Percentiles rank a stretch among this genome's conserved stretches.
These are phyloP conservation scores for Podospora australis DNA, from an alignment of 495 filamentous ascomycete genomes.

Conservation along the genomic window DNA sequence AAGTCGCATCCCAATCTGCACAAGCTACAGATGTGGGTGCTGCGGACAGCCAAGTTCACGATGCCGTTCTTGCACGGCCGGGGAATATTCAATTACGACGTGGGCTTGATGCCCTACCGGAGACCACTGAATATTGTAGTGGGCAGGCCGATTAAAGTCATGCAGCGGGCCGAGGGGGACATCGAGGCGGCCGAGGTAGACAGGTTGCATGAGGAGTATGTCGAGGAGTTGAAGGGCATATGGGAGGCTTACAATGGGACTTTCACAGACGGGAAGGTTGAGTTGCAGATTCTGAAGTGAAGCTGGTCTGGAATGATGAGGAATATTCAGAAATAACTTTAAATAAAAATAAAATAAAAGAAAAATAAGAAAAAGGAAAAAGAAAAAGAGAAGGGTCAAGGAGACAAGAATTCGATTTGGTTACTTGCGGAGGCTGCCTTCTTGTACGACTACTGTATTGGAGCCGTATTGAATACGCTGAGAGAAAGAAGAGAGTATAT, in stretches of 20 bases:
- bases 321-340: background rate
- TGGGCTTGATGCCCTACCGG: constrained; percentile 91
- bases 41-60: constrained; percentile 85
- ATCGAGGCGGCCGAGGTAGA: constrained; percentile 71
- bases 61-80: constrained; percentile 83
- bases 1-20: constrained; percentile 66
- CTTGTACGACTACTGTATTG: too few species aligned
- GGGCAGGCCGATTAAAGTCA: constrained; percentile 68
- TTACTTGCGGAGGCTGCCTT: too few species aligned
- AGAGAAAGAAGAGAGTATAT: too few species aligned
- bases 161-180: constrained; percentile 26
- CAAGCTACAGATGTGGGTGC: constrained; percentile 69
- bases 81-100: constrained; percentile 96
- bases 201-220: constrained; percentile 69
- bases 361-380: too few species aligned
- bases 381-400: too few species aligned
- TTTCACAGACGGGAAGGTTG: constrained; percentile 65
- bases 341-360: background rate
- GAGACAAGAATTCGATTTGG: background rate
- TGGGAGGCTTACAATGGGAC: constrained; percentile 87
- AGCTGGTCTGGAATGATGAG: too few species aligned
- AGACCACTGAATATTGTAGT: constrained; percentile 82
- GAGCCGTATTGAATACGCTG: too few species aligned
- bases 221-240: constrained; percentile 68
- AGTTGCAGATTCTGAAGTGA: constrained; percentile 74